Evolutionary conservation across 225 moss, liverwort and hornwort species (phyloP).

Genomic region (Physcomitrium patens): DNA sequence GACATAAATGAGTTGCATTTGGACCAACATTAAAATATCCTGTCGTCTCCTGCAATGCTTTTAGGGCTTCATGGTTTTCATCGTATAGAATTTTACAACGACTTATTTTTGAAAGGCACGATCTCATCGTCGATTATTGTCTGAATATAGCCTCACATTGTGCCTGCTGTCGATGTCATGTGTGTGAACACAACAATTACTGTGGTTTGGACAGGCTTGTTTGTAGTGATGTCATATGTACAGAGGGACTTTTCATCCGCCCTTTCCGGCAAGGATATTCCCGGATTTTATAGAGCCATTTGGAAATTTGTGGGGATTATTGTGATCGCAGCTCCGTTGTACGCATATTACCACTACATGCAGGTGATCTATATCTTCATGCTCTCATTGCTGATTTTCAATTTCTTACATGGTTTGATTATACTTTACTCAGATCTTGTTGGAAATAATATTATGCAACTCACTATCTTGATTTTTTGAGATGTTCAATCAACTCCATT

Average conservation of each 20-base stretch:
- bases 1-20: background rate
- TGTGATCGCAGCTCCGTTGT: slow-evolving; percentile 79
- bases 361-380: slow-evolving; percentile 57
- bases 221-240: slow-evolving; percentile 89
- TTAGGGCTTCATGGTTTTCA: background rate
- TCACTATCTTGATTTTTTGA: slow-evolving; percentile 5
- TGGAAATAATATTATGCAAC: background rate
- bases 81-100: background rate
- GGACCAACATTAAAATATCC: background rate
- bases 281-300: slow-evolving; percentile 81
- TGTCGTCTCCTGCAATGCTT: background rate
- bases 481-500: slow-evolving; percentile 12
- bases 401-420: slow-evolving; percentile 4
- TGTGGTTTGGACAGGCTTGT: slow-evolving; percentile 64
- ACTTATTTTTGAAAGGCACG: background rate
- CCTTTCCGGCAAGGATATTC: slow-evolving; percentile 82
- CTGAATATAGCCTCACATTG: background rate
- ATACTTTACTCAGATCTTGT: slow-evolving; percentile 12
- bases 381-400: slow-evolving; percentile 10
- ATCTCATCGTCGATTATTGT: background rate
- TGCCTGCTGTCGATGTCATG: background rate
- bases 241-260: slow-evolving; percentile 95
- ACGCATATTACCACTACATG: slow-evolving; percentile 75
- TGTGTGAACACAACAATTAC: background rate
- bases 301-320: slow-evolving; percentile 86